Evolutionary conservation across 805 yeast species (phyloP).

Genomic region (Clavispora phyllophila): DNA sequence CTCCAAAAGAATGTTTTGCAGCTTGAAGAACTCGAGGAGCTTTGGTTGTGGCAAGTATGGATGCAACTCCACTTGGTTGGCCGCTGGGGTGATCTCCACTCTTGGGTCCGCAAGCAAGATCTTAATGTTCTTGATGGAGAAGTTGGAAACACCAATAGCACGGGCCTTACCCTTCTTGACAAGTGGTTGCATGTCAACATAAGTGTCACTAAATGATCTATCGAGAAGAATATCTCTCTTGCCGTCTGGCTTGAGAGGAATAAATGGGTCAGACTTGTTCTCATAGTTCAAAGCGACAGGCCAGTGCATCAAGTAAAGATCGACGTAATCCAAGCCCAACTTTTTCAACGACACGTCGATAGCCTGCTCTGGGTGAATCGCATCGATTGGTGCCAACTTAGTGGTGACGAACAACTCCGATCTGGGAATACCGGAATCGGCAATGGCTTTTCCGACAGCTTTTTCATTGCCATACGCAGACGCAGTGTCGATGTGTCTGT

Average conservation of each 20-base stretch:
- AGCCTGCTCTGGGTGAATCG: slow-evolving; percentile 48
- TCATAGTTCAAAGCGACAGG: slow-evolving; percentile 55
- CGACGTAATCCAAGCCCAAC: slow-evolving; percentile 71
- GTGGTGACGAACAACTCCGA: slow-evolving; percentile 66
- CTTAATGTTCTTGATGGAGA: slow-evolving; percentile 48
- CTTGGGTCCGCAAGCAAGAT: slow-evolving; percentile 45
- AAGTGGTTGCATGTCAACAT: slow-evolving; percentile 59
- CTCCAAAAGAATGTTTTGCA: slow-evolving; percentile 52
- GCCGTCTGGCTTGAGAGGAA: slow-evolving; percentile 34
- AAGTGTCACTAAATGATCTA: slow-evolving; percentile 49
- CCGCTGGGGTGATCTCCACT: slow-evolving; percentile 57
- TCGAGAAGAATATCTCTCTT: slow-evolving; percentile 28
- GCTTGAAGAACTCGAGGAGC: slow-evolving; percentile 46
- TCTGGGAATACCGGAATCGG: slow-evolving; percentile 36
- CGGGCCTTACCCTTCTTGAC: slow-evolving; percentile 47
- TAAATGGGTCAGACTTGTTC: slow-evolving; percentile 23
- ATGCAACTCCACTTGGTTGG: slow-evolving; percentile 73
- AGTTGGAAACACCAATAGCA: slow-evolving; percentile 77
- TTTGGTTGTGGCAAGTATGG: slow-evolving; percentile 65
- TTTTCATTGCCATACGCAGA: slow-evolving; percentile 12
- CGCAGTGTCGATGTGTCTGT: slow-evolving; percentile 17
- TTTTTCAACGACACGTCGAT: slow-evolving; percentile 55
- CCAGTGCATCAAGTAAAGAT: slow-evolving; percentile 79
- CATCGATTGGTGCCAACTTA: slow-evolving; percentile 57
- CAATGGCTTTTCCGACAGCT: slow-evolving; percentile 13